Evolutionary conservation across 306 rosid species (phyloP).

Genomic region (Hippophae rhamnoides): DNA sequence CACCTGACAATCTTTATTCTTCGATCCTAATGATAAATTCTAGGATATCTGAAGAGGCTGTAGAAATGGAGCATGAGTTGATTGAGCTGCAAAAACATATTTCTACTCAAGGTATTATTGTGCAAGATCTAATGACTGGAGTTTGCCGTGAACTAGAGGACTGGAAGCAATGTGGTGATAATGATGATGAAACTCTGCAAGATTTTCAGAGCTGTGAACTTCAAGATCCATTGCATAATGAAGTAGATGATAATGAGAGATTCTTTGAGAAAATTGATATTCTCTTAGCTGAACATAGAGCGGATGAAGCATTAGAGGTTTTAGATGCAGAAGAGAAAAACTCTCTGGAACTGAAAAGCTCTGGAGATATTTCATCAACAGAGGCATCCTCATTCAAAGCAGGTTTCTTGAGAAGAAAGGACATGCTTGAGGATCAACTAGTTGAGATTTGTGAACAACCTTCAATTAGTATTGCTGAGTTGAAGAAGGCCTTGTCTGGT

Average conservation of each 20-base stretch:
- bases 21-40: slow-evolving; percentile 15
- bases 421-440: slow-evolving; percentile 57
- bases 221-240: slow-evolving; percentile 43
- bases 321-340: slow-evolving; percentile 75
- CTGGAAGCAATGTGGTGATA: slow-evolving; percentile 48
- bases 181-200: slow-evolving; percentile 29
- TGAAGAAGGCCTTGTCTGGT: slow-evolving; percentile 59
- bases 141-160: slow-evolving; percentile 78
- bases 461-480: slow-evolving; percentile 45
- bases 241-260: slow-evolving; percentile 31
- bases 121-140: slow-evolving; percentile 91
- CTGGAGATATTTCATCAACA: slow-evolving; percentile 42
- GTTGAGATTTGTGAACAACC: slow-evolving; percentile 61
- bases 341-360: slow-evolving; percentile 47
- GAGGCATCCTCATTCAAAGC: slow-evolving; percentile 48
- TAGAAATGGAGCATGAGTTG: slow-evolving; percentile 84
- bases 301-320: slow-evolving; percentile 87
- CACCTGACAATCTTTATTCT: slow-evolving; percentile 5
- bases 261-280: slow-evolving; percentile 69
- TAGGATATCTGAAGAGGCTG: slow-evolving; percentile 96
- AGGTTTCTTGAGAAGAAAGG: slow-evolving; percentile 55
- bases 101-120: slow-evolving; percentile 81
- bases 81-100: slow-evolving; percentile 82
- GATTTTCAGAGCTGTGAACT: slow-evolving; percentile 38
- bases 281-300: slow-evolving; percentile 75